phyloP scores from a whole-genome alignment of 2,329 filamentous ascomycete species.

The Ceratocystiopsis sp. region DNA sequence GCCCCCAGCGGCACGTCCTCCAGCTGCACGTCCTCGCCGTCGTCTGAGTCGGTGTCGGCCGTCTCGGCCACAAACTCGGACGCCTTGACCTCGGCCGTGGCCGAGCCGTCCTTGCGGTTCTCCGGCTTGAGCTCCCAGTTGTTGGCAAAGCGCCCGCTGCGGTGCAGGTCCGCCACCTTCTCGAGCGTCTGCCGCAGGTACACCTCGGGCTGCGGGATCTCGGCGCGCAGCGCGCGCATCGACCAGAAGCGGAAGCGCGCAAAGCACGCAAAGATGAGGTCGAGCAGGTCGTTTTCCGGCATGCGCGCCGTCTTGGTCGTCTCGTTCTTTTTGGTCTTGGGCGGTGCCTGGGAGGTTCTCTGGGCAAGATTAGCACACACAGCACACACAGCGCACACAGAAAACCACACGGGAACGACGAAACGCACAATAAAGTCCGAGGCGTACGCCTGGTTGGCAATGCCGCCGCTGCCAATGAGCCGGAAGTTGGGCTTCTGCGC shows the following conservation, averaged over 20 bases:
- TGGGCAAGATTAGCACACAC: constrained; percentile 12
- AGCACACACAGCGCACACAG: no score
- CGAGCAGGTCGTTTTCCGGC: constrained; percentile 71
- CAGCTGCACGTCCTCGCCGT: constrained; percentile 54
- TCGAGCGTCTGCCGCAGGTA: constrained; percentile 77
- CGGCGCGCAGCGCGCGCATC: constrained; percentile 67
- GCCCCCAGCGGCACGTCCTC: constrained; percentile 45
- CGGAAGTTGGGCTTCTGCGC: constrained; percentile 28
- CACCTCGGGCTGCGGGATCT: constrained; percentile 75
- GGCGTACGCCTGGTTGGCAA: constrained; percentile 28
- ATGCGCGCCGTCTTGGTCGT: constrained; percentile 74
- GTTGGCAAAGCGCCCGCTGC: constrained; percentile 69
- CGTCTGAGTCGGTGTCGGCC: constrained; percentile 38
- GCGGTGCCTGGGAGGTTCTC: constrained; percentile 31
- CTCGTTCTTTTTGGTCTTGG: constrained; percentile 46
- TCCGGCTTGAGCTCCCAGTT: constrained; percentile 68
- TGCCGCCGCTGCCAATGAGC: constrained; percentile 42
- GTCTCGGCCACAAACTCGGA: constrained; percentile 23
- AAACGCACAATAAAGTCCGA: constrained; percentile 38
- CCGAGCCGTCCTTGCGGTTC: constrained; percentile 36
- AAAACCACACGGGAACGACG: neutral
- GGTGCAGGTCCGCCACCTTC: constrained; percentile 66
- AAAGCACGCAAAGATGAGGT: constrained; percentile 72
- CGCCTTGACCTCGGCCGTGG: constrained; percentile 33
- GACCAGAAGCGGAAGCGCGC: constrained; percentile 80